These are phyloP conservation scores for Bauhinia variegata DNA, from an alignment of 306 rosid species.

Conservation along the genomic window DNA sequence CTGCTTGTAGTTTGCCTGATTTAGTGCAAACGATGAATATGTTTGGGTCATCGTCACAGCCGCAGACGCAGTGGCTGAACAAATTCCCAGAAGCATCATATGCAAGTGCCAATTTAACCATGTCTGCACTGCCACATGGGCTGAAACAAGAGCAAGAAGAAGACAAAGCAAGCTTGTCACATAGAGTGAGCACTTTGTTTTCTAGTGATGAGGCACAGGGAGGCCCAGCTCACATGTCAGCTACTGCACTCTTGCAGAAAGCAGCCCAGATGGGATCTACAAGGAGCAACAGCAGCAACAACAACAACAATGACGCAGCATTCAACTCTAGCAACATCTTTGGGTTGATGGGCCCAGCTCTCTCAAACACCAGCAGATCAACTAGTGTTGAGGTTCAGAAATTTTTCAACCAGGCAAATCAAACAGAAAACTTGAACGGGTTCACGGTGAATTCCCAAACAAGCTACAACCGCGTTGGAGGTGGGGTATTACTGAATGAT, in stretches of 20 bases:
- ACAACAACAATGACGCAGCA: constrained; percentile 26
- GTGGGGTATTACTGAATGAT: constrained; percentile 29
- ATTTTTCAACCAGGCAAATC: constrained; percentile 30
- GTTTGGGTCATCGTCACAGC: constrained; percentile 38
- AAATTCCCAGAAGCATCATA: constrained; percentile 36
- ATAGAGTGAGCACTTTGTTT: constrained; percentile 47
- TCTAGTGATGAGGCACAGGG: constrained; percentile 24
- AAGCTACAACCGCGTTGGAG: constrained; percentile 20
- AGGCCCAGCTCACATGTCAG: constrained; percentile 59
- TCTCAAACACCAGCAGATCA: constrained; percentile 1
- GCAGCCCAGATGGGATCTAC: constrained; percentile 71
- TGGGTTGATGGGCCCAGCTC: constrained; percentile 37
- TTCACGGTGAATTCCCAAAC: constrained; percentile 39
- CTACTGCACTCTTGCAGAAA: constrained; percentile 62
- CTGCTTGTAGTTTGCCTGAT: constrained; percentile 1
- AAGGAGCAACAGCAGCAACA: constrained; percentile 19
- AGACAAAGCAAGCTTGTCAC: constrained; percentile 51
- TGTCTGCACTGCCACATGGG: constrained; percentile 35
- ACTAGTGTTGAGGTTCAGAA: constrained; percentile 19
- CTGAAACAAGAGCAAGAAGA: constrained; percentile 58
- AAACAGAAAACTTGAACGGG: constrained; percentile 37
- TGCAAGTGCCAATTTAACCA: constrained; percentile 11
- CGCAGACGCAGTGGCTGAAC: constrained; percentile 54
- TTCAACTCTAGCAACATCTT: constrained; percentile 33
- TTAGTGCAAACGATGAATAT: constrained; percentile 32